phyloP scores from a whole-genome alignment of 192 early-diverging fungal genomes.

The Linderina pennispora region DNA sequence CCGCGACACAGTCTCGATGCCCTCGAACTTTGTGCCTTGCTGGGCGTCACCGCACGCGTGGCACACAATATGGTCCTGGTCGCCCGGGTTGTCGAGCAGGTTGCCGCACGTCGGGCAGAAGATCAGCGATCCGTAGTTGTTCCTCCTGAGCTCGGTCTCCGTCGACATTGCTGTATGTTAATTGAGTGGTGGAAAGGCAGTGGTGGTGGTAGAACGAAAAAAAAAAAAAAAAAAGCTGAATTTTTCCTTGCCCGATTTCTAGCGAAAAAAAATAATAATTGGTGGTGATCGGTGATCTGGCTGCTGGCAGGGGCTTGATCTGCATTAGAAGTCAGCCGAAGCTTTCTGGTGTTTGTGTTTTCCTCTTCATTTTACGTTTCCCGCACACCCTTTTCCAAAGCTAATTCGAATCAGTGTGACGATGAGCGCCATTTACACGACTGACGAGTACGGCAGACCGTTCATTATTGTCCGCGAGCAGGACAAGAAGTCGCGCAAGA shows the following conservation, averaged over 20 bases:
- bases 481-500: conserved; percentile 83
- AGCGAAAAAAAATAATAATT: too few relatives aligned
- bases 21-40: conserved; percentile 60
- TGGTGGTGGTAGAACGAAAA: too few relatives aligned
- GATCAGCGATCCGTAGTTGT: conserved; percentile 63
- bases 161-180: neutral
- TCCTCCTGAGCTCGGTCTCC: conserved; percentile 23
- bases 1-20: conserved; percentile 74
- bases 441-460: conserved; percentile 96
- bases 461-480: conserved; percentile 99
- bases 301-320: too few relatives aligned
- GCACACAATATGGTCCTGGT: conserved; percentile 76
- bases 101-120: conserved; percentile 91
- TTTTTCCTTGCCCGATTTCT: neutral
- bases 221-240: neutral
- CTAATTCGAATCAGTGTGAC: conserved; percentile 3
- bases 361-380: neutral
- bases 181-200: too few relatives aligned
- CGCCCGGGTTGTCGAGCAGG: conserved; percentile 79
- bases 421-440: conserved; percentile 78
- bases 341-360: neutral
- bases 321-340: too few relatives aligned
- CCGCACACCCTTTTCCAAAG: neutral
- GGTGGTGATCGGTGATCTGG: too few relatives aligned
- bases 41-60: conserved; percentile 69